Evolutionary conservation across 345 rosid species (phyloP).

Genomic region (Schrenkiella parvula): DNA sequence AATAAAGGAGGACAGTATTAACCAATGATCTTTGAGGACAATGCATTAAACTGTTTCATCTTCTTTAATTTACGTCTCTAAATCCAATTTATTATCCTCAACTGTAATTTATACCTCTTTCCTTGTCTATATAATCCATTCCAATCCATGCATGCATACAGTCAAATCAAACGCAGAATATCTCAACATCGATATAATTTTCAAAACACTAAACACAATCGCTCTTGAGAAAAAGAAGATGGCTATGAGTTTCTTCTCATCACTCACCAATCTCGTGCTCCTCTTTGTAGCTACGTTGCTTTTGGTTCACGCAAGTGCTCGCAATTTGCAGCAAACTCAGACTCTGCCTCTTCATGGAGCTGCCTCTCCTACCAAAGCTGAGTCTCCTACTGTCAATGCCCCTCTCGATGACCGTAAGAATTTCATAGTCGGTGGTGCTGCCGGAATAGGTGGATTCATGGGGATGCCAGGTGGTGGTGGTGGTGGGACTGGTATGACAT

Average conservation of each 20-base stretch:
- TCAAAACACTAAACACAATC: not conserved
- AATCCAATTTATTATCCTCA: constrained; percentile 26
- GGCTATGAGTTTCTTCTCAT: constrained; percentile 18
- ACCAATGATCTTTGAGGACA: constrained; percentile 14
- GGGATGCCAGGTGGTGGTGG: constrained; percentile 35
- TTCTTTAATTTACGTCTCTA: not conserved
- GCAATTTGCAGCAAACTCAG: constrained; percentile 21
- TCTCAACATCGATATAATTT: not conserved
- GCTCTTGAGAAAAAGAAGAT: not conserved
- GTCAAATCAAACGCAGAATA: not conserved
- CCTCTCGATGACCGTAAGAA: constrained; percentile 24
- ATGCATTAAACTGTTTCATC: constrained; percentile 7
- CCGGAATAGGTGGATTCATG: constrained; percentile 30
- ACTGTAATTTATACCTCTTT: constrained; percentile 1
- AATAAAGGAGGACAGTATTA: constrained; percentile 1
- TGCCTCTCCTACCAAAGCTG: constrained; percentile 17
- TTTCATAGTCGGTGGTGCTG: constrained; percentile 31
- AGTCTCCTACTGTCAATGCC: not conserved
- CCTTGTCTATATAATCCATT: constrained; percentile 12
- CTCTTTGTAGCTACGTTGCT: constrained; percentile 7
- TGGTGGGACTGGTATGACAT: constrained; percentile 18
- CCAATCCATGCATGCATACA: constrained; percentile 10
- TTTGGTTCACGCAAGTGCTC: constrained; percentile 27
- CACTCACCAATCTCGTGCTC: constrained; percentile 4
- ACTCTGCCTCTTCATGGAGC: constrained; percentile 11